Conservation (phyloP, 2,329 filamentous ascomycete species). For the Clonostachys rosea region DNA sequence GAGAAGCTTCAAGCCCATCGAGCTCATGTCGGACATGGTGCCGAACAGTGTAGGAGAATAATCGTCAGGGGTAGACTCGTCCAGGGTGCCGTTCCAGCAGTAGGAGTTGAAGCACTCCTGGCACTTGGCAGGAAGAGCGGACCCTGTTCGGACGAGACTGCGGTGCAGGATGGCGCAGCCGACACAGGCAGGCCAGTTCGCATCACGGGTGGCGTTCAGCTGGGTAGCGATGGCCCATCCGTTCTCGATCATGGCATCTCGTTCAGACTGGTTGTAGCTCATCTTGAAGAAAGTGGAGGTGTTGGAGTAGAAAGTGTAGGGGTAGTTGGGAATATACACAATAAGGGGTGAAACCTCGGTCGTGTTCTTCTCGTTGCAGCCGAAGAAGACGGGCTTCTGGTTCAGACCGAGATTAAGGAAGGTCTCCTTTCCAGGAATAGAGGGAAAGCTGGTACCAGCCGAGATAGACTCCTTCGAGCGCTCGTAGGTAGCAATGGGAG, state of each 20-base stretch:
- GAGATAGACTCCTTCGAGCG: constrained; percentile 42
- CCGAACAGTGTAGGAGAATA: constrained; percentile 20
- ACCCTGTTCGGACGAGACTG: constrained; percentile 67
- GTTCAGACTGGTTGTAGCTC: constrained; percentile 57
- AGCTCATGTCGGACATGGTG: constrained; percentile 14
- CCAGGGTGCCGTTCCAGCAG: constrained; percentile 84
- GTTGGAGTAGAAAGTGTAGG: constrained; percentile 75
- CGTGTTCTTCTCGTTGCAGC: constrained; percentile 53
- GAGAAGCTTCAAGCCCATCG: constrained; percentile 7
- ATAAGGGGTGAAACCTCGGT: constrained; percentile 60
- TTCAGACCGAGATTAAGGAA: constrained; percentile 57
- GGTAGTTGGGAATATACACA: constrained; percentile 77
- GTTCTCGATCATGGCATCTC: constrained; percentile 80
- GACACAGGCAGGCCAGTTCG: constrained; percentile 76
- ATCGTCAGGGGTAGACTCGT: constrained; percentile 21
- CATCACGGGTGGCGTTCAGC: constrained; percentile 72
- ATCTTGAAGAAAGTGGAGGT: constrained; percentile 74
- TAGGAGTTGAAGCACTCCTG: constrained; percentile 72
- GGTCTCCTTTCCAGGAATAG: constrained; percentile 47
- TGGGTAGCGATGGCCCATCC: constrained; percentile 80
- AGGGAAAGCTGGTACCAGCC: constrained; percentile 52
- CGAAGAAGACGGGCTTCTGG: constrained; percentile 57
- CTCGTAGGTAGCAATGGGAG: constrained; percentile 52
- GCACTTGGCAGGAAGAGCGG: constrained; percentile 67
- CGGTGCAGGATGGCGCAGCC: constrained; percentile 82